phyloP scores from a whole-genome alignment of 2,329 filamentous ascomycete genomes.

The Coniochaeta sp. region DNA sequence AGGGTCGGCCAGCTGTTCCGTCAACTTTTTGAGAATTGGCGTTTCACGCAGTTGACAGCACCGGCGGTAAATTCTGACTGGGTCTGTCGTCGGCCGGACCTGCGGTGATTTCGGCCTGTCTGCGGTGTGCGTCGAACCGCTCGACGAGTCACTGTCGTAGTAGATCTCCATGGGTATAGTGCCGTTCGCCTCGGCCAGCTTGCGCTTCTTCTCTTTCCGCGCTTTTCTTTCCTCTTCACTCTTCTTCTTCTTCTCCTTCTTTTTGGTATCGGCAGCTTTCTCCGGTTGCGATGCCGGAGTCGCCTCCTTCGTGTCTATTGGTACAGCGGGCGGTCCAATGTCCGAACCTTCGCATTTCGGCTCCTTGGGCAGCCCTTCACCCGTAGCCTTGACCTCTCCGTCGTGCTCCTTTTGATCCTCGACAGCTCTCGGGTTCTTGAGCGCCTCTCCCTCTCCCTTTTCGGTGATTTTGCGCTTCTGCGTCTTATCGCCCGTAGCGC shows the following conservation, averaged over 20 bases:
- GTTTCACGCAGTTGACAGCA: constrained; percentile 94
- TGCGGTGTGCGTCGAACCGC: constrained; percentile 16
- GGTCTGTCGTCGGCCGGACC: constrained; percentile 76
- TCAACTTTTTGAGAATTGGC: constrained; percentile 84
- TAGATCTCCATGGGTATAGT: constrained; percentile 77
- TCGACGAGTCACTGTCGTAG: constrained; percentile 57
- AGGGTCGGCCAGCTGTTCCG: constrained; percentile 72
- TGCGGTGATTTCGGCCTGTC: constrained; percentile 45
- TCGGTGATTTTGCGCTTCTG: constrained; percentile 59
- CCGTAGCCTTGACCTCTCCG: constrained; percentile 33
- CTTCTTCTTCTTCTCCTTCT: constrained; percentile 94
- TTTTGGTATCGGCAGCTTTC: constrained; percentile 44
- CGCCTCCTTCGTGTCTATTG: constrained; percentile 16
- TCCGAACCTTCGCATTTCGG: constrained; percentile 27
- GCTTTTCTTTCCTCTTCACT: constrained; percentile 91
- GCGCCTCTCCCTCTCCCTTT: constrained; percentile 65
- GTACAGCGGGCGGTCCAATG: constrained; percentile 13
- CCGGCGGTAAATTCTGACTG: constrained; percentile 83
- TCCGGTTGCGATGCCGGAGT: background rate
- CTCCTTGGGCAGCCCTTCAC: constrained; percentile 31
- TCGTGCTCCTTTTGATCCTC: constrained; percentile 47
- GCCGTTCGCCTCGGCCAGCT: constrained; percentile 81
- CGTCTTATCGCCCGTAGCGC: constrained; percentile 43
- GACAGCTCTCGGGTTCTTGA: constrained; percentile 57
- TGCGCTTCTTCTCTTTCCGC: constrained; percentile 80